Evolutionary conservation across 768 basidiomycete species (phyloP).

Genomic region (Tylopilus balloui): DNA sequence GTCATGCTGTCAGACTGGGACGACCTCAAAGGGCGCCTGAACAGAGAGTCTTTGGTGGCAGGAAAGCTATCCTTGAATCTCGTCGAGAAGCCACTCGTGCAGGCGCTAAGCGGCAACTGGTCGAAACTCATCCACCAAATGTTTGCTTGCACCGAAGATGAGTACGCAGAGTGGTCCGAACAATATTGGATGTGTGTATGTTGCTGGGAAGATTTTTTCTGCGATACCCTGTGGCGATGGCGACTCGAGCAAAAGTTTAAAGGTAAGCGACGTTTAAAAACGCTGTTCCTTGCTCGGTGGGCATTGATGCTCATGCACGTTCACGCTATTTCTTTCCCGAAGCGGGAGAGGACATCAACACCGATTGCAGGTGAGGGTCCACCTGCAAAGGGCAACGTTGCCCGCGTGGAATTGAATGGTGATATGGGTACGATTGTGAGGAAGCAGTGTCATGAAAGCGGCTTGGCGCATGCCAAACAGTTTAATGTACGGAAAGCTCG

Average conservation of each 20-base stretch:
- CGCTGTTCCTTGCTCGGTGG: too few species aligned
- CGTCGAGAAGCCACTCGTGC: background rate
- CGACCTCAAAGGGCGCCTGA: background rate
- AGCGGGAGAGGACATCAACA: background rate
- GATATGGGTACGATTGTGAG: constrained; percentile 5
- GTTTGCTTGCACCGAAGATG: background rate
- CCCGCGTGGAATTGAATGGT: background rate
- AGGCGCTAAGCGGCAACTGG: background rate
- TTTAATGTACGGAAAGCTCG: constrained; percentile 1
- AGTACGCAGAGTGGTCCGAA: constrained; percentile 1
- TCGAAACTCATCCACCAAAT: background rate
- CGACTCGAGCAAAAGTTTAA: background rate
- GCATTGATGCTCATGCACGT: background rate
- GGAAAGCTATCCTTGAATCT: background rate
- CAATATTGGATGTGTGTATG: background rate
- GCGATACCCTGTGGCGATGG: constrained; percentile 4
- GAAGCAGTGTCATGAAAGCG: background rate
- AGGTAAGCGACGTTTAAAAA: background rate
- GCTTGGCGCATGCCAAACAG: background rate
- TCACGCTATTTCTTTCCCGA: background rate
- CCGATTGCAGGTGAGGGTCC: background rate
- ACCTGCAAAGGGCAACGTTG: too few species aligned
- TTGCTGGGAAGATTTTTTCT: background rate
- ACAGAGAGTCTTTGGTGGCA: background rate
- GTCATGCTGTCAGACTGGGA: constrained; percentile 1